Base-by-base conservation (phyloP, 1,139 yeast species). In the Yamadazyma oceani region DNA sequence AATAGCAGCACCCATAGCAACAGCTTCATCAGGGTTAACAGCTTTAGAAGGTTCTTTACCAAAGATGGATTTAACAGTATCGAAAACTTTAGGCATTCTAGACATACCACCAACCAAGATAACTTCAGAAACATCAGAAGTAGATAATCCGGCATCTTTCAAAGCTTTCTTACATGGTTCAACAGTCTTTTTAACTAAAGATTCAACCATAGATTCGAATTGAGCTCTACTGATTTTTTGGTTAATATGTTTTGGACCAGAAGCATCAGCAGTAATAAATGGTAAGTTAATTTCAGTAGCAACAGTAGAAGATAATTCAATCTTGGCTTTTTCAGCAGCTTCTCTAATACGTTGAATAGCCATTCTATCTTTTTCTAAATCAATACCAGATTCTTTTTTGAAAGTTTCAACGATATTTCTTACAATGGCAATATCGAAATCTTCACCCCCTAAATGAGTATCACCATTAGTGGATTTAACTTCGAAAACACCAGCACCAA, bases 401-500 rank as follows among this genome's bases (percentile, higher is more conserved):
- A 92, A 94, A 63, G 80, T 82, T 48, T 87, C 92, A 50, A 92
- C 90, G 58, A 92, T 82, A 73, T 85, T 79, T 74, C 96, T 85
- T 49, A 88, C 94, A 49, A 88, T 64, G 51, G 87, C 83, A 57
- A 90, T 86, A 61, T 89, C 88, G 66, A 85, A 85, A 73, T 87
- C 95, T 75, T 90, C 96, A 85, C 97, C 97, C 84, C 98, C 97
- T 80, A 90, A 85, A 77, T 90, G 98, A 63, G 98, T 92, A 78
- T 92, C 97, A 88, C 98, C 98, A 68, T 97, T 96, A 62, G 98
- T 92, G 62, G 98, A 94, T 83, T 90, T 90, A 66, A 92, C 98
- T 66, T 95, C 90, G 85, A 90, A 92, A 64, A 92, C 94, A 82
- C 98, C 98, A 72, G 94, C 97, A 68, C 94, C 95, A 68, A 92